phyloP scores from a whole-genome alignment of 768 basidiomycete species.

The Amanita subjunquillea region DNA sequence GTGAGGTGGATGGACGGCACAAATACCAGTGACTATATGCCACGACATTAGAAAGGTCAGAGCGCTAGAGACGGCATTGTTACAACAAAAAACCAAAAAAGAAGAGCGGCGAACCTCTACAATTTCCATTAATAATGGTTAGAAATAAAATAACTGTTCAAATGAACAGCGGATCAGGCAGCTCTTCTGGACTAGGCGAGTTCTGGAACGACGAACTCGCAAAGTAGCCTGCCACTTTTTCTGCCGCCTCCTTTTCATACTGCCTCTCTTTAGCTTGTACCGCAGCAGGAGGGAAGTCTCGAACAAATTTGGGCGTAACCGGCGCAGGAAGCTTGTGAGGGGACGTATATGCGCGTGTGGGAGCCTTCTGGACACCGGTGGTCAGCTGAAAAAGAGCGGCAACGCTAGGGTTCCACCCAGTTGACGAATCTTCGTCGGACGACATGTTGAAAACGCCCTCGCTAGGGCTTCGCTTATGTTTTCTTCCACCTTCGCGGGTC shows the following conservation, averaged over 20 bases:
- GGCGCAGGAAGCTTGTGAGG: background rate
- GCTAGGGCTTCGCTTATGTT: conserved; percentile 54
- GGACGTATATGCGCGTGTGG: background rate
- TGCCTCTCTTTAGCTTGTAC: conserved; percentile 13
- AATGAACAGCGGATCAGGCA: conserved; percentile 58
- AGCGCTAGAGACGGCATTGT: background rate
- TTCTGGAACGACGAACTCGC: conserved; percentile 82
- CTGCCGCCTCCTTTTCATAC: conserved; percentile 22
- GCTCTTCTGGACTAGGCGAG: conserved; percentile 74
- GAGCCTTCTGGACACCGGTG: background rate
- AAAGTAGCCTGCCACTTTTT: conserved; percentile 42
- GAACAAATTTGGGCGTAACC: background rate
- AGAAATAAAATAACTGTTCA: conserved; percentile 16
- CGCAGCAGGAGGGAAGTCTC: background rate
- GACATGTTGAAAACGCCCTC: conserved; percentile 71
- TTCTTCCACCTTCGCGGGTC: conserved; percentile 15
- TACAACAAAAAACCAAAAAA: background rate
- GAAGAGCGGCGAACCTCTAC: background rate
- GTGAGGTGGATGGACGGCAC: background rate
- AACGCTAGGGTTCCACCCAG: conserved; percentile 18
- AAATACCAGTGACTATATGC: background rate
- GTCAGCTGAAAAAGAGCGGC: conserved; percentile 20
- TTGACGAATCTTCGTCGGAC: conserved; percentile 52
- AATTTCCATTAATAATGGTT: conserved; percentile 5
- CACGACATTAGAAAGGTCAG: background rate